Base-by-base conservation (phyloP, 2,329 filamentous ascomycete genomes). In the Alternaria novae-zelandiae region DNA sequence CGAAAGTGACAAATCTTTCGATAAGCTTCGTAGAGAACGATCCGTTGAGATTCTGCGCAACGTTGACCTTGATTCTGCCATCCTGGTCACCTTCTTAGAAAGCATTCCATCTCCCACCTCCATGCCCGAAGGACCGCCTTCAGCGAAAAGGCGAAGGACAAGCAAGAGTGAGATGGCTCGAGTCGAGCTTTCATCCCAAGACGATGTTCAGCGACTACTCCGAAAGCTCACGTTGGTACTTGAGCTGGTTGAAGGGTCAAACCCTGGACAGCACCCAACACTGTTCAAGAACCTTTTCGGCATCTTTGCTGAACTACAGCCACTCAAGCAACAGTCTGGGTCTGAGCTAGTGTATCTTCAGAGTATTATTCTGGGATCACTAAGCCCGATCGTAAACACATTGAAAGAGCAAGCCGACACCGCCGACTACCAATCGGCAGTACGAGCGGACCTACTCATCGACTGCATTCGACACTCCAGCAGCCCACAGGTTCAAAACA, bases 401-500 rank as follows among this genome's bases (percentile, higher is more conserved):
- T 90, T 92, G 73, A 92, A 91, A 80, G 69, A 73, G 43, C 71
- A 76, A 51, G 71, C 77, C 6, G 77, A 82, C 28, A 82, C 91
- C 44, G 86, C 87, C 61, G 90, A 97, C 60, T 93, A 96, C 77
- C 88, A 89, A 49, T 90, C 92, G 3, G 90, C 89, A 41, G 91
- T 97, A 43, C 90, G 96, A 61, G 92, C 93, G 4, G 96, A 99
- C 78, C 82, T 98, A 49, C 89, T 99, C 58, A 94, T 98, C 53
- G 94, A 96, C 75, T 97, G 94, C 82, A 92, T 99, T 47, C 92
- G 96, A 74, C 94, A 93, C 65, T 96, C 94, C 0, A 89, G 92
- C 25, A 97, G 92, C 78, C 94, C 94, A 1, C 93, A 97, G 67
- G 94, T 99, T 7, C 96, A 98, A 77, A 97, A 97, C 75, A 90